Evolutionary conservation across 2,329 filamentous ascomycete genomes (phyloP), one percentile per base, ranked within the genome.

Genomic region (Massarina eburnea): DNA sequence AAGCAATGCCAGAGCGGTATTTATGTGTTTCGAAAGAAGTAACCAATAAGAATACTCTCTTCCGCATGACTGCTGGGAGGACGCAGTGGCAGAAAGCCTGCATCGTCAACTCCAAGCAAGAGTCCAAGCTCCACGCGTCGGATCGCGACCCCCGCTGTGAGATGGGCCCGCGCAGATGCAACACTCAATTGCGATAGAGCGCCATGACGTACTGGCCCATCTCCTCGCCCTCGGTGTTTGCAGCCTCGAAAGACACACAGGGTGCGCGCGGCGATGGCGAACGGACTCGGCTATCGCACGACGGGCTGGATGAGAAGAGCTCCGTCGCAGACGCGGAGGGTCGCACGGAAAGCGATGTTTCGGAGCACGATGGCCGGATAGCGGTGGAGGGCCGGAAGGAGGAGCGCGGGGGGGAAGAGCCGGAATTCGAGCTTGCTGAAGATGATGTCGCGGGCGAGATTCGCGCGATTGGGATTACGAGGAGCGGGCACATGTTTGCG

Each of bases 191-290:
- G 61, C 46, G 57, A 57, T 63, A 68, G 61, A 64, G 64, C 63
- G 68, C 67, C 67, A 71, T 71, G 78, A 95, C 94, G 89, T 95
- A 95, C 80, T 95, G 89, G 89, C 89, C 89, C 65, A 82, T 91
- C 71, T 89, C 88, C 71, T 88, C 88, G 68, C 88, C 89, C 66
- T 84, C 85, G 70, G 84, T 91, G 70, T 92, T 89, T 76, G 85
- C 88, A 66, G 87, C 87, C 60, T 88, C 80, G 74, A 88, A 83
- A 73, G 81, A 80, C 64, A 78, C 79, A 68, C 71, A 77, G 57
- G 71, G 76, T 44, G 70, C 77, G 55, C 29, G 78, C 74, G 46
- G 12, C 27, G 12, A 14, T 5, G 5, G 12, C 12, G 7, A 30
- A 8, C 12, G 9, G 27, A 73, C 79, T 51, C 71, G 82, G 50